Evolutionary conservation across 352 stramenopile species (phyloP).

Genomic region (Phytophthora pinifolia): DNA sequence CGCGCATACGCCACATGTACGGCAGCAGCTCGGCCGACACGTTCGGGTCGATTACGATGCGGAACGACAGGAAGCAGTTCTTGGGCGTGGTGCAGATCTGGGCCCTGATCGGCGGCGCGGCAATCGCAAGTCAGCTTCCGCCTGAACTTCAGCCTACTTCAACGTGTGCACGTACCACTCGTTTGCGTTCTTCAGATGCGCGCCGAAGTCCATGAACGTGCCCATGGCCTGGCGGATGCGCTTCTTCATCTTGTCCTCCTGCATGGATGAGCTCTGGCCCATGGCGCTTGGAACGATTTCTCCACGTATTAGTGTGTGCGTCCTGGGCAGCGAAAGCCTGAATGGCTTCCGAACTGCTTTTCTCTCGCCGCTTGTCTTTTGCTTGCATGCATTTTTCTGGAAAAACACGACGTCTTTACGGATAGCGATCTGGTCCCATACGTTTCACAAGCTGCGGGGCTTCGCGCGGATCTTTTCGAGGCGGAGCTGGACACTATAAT

Average conservation of each 20-base stretch:
- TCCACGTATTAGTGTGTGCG: not conserved
- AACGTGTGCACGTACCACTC: slow-evolving; percentile 54
- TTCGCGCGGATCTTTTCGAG: slow-evolving; percentile 5
- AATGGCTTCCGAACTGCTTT: slow-evolving; percentile 21
- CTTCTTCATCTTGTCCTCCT: slow-evolving; percentile 78
- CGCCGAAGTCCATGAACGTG: slow-evolving; percentile 69
- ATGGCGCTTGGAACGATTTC: slow-evolving; percentile 29
- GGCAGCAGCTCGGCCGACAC: slow-evolving; percentile 64
- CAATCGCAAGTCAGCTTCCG: slow-evolving; percentile 3
- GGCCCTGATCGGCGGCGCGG: slow-evolving; percentile 36
- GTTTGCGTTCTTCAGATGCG: slow-evolving; percentile 74
- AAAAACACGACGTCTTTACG: slow-evolving; percentile 16
- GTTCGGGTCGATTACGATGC: slow-evolving; percentile 66
- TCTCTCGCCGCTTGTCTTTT: slow-evolving; percentile 4
- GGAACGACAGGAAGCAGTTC: slow-evolving; percentile 75
- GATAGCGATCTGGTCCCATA: slow-evolving; percentile 21
- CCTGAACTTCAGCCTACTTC: slow-evolving; percentile 11
- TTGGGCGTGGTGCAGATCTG: slow-evolving; percentile 71
- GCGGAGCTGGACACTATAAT: slow-evolving; percentile 4
- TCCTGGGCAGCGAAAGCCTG: slow-evolving; percentile 15
- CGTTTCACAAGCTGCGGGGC: slow-evolving; percentile 15
- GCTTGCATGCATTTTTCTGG: slow-evolving; percentile 13
- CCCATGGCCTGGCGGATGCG: slow-evolving; percentile 67
- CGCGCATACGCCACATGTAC: slow-evolving; percentile 69
- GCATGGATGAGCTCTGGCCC: slow-evolving; percentile 66